Base-by-base conservation (phyloP, 2,329 filamentous ascomycete species). In the Stagonosporopsis tanaceti region DNA sequence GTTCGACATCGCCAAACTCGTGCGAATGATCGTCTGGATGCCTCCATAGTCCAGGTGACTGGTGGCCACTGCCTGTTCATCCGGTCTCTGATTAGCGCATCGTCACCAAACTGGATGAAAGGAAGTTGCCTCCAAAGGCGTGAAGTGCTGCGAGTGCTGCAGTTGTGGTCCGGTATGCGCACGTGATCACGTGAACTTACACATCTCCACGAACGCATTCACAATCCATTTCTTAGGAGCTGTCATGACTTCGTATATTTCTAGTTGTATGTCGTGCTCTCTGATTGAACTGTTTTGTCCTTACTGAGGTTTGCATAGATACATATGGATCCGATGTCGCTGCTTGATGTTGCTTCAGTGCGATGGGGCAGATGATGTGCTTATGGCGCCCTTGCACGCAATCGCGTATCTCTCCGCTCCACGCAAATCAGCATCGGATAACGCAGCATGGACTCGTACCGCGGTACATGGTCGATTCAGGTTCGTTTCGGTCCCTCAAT, bases 21-120 rank as follows among this genome's bases (percentile, higher is more conserved):
- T 81, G 81, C 1, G 87, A 89, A 62, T 84, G 77, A 62, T 91
- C 87, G 15, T 85, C 79, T 1, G 87, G 88, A 64, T 90, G 87
- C 34, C 82, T 80, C 87, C 87, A 87, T 4, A 87, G 77, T 1
- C 85, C 84, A 6, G 84, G 84, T 3, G 82, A 84, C 48, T 72
- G 71, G 38, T 74, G 73, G 25, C 65, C 69, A 51, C 68, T 68
- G 35, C 69, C 69, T 72, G 44, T 57, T 40, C 4, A 22, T 47
- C 44, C 22, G 6, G 41, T 14, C 6, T 22, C 3, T 17, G 41
- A 41, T 53, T 34, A 55, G 37, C 22, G 12, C 37, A 17, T 15
- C 6, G 17, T 45, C n/a, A 47, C 32, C 3, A n/a, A 20, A 41
- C n/a, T 27, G 35, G 45, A n/a, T 6, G 32, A 17, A 54, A 47